phyloP scores from a whole-genome alignment of 331 rosid species.

The Malus hybrid region DNA sequence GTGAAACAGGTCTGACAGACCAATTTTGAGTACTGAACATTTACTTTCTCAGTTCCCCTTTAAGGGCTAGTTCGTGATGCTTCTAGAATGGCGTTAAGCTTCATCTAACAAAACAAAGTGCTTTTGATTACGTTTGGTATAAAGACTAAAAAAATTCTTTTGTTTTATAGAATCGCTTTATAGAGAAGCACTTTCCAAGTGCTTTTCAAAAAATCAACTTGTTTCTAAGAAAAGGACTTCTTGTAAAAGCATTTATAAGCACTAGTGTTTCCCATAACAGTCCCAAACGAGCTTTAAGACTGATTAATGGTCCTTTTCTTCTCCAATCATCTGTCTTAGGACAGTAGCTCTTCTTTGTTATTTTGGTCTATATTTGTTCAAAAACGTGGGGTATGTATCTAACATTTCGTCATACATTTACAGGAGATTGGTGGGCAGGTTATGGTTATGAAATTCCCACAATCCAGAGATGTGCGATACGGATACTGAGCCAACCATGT shows the following conservation, averaged over 20 bases:
- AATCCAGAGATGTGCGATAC: constrained; percentile 51
- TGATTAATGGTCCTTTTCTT: not conserved
- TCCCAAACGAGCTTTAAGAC: not conserved
- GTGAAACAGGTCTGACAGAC: not conserved
- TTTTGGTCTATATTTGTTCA: not conserved
- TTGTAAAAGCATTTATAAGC: too few species aligned
- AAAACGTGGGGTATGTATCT: not conserved
- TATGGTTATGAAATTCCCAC: constrained; percentile 68
- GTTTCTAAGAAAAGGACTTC: too few species aligned
- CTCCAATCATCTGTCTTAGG: not conserved
- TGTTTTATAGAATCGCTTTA: too few species aligned
- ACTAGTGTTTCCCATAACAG: too few species aligned
- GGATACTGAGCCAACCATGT: constrained; percentile 68
- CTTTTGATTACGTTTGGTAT: too few species aligned
- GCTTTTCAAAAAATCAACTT: too few species aligned
- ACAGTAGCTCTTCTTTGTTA: not conserved
- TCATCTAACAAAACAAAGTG: too few species aligned
- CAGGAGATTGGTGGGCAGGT: constrained; percentile 80
- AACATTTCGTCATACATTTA: constrained; percentile 2
- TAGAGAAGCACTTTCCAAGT: too few species aligned
- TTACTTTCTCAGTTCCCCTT: not conserved
- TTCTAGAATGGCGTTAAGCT: too few species aligned
- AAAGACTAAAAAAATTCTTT: too few species aligned
- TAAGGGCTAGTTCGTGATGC: too few species aligned
- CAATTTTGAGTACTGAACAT: not conserved